phyloP scores from a whole-genome alignment of 2,329 filamentous ascomycete species.

The Fusarium mexicanum region DNA sequence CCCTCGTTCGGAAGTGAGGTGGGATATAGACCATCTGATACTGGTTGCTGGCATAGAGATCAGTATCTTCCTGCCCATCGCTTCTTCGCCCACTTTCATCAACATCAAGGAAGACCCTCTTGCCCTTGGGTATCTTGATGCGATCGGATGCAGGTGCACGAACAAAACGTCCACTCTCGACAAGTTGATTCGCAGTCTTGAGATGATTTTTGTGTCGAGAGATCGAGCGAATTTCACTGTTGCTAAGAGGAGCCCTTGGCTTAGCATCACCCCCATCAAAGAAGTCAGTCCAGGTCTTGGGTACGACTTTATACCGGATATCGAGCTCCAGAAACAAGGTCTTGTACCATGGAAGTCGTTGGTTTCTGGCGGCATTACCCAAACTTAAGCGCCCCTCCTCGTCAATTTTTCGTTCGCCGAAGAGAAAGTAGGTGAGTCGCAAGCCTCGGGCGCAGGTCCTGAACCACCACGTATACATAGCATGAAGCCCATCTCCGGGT shows the following conservation, averaged over 20 bases:
- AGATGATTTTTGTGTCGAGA: slow-evolving; percentile 56
- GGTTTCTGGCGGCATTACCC: slow-evolving; percentile 45
- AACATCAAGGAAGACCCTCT: slow-evolving; percentile 79
- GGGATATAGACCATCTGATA: slow-evolving; percentile 84
- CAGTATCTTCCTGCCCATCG: slow-evolving; percentile 62
- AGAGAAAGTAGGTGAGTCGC: slow-evolving; percentile 90
- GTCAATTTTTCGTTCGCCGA: slow-evolving; percentile 81
- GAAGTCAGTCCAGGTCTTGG: slow-evolving; percentile 67
- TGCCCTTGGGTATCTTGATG: slow-evolving; percentile 89
- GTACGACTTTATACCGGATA: slow-evolving; percentile 54
- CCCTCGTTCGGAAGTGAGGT: slow-evolving; percentile 81
- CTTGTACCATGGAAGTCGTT: slow-evolving; percentile 51
- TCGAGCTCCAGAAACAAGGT: slow-evolving; percentile 59
- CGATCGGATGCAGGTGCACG: slow-evolving; percentile 95
- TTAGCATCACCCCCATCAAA: slow-evolving; percentile 61
- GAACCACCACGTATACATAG: slow-evolving; percentile 97
- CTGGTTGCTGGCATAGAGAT: slow-evolving; percentile 65
- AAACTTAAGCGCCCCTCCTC: slow-evolving; percentile 79
- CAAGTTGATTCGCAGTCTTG: slow-evolving; percentile 62
- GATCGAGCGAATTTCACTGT: slow-evolving; percentile 49
- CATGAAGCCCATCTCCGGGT: slow-evolving; percentile 83
- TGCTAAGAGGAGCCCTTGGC: slow-evolving; percentile 50
- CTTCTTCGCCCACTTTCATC: slow-evolving; percentile 72
- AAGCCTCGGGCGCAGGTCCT: slow-evolving; percentile 81
- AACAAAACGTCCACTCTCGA: slow-evolving; percentile 82